phyloP scores from a whole-genome alignment of 139 green algal species.

The Chlorella sp. region DNA sequence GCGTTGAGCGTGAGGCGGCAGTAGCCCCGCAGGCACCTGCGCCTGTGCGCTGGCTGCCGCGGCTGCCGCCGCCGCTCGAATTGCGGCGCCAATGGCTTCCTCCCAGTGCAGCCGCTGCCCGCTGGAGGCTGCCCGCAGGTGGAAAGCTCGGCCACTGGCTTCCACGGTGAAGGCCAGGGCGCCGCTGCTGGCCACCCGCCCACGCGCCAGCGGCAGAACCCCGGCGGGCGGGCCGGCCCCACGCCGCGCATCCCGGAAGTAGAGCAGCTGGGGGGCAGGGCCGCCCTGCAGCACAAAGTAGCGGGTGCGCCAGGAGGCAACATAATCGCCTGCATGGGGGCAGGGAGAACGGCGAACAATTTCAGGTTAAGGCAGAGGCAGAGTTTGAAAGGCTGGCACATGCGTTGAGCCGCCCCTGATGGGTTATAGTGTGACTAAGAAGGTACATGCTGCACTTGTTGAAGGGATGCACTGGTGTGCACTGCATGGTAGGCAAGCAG shows the following conservation, averaged over 20 bases:
- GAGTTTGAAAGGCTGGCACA: too few species aligned
- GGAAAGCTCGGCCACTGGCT: background rate
- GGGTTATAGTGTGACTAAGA: background rate
- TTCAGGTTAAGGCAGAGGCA: background rate
- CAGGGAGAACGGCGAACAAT: background rate
- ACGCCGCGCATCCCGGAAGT: background rate
- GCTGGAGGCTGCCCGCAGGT: background rate
- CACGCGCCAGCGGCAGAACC: background rate
- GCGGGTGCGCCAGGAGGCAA: conserved; percentile 6
- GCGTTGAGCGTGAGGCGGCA: background rate
- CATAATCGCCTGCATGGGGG: conserved; percentile 15
- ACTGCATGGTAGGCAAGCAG: background rate
- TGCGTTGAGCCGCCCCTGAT: background rate
- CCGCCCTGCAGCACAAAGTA: conserved; percentile 20
- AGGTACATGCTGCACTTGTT: background rate
- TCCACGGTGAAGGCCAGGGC: background rate
- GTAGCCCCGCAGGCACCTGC: background rate
- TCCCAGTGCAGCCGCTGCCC: conserved; percentile 26
- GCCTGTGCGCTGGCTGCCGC: background rate
- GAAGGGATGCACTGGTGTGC: background rate
- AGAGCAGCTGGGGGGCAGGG: background rate
- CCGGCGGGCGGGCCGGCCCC: conserved; percentile 6
- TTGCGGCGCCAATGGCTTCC: background rate
- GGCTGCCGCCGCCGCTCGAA: background rate
- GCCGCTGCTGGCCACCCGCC: background rate